Conservation (phyloP, 2,329 filamentous ascomycete genomes). For the Colletotrichum sp. region DNA sequence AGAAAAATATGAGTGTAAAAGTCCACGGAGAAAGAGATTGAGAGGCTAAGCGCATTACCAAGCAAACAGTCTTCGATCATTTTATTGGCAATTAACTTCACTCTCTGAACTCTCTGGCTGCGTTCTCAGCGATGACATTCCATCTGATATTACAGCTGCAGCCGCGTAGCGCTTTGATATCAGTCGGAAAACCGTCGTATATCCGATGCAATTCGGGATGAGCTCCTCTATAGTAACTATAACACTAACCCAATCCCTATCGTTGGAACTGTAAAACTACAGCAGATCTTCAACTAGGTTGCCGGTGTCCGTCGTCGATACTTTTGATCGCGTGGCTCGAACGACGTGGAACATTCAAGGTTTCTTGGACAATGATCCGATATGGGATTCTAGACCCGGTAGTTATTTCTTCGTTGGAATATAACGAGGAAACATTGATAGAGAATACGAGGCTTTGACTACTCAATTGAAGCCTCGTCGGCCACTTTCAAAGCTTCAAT, state of each 20-base stretch:
- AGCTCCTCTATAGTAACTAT: background rate
- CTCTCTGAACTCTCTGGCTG: background rate
- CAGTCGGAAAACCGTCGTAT: background rate
- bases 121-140: background rate
- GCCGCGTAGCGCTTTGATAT: background rate
- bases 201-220: background rate
- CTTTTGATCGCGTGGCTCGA: background rate
- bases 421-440: background rate
- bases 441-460: background rate
- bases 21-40: background rate
- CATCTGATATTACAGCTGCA: background rate
- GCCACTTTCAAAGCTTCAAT: background rate
- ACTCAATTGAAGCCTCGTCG: background rate
- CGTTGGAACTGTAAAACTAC: background rate
- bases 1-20: fast-evolving
- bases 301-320: background rate
- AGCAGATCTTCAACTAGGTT: background rate
- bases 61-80: background rate
- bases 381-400: background rate
- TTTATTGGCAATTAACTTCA: background rate
- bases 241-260: background rate
- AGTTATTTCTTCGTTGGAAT: background rate
- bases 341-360: background rate
- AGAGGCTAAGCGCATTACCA: background rate
- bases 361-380: background rate